Evolutionary conservation across 1,139 yeast genomes (phyloP).

Genomic region (Chernovozyma sophiae-reginae): DNA sequence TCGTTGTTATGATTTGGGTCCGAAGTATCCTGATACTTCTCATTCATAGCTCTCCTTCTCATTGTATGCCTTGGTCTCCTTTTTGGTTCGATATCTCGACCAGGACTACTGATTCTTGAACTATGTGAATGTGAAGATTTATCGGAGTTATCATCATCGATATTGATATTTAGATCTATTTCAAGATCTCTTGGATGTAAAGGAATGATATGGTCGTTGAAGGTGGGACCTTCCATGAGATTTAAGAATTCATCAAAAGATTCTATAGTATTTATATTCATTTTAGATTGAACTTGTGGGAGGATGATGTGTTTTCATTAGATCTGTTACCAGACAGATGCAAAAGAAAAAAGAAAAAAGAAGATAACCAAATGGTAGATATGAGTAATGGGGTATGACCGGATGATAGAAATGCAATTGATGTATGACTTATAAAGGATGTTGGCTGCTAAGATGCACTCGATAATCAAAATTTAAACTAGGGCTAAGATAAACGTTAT

Average conservation of each 20-base stretch:
- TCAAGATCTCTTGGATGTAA: conserved; percentile 5
- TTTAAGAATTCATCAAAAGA: conserved; percentile 31
- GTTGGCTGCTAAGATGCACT: too few relatives aligned
- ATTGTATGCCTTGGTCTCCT: neutral
- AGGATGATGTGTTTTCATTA: too few relatives aligned
- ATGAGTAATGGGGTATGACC: too few relatives aligned
- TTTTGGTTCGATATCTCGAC: conserved; percentile 7
- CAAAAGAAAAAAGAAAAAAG: neutral
- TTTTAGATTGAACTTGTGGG: too few relatives aligned
- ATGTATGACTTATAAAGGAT: too few relatives aligned
- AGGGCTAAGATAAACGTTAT: too few relatives aligned
- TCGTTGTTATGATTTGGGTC: neutral
- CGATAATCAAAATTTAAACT: too few relatives aligned
- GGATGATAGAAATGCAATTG: too few relatives aligned
- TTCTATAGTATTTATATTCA: conserved; percentile 16
- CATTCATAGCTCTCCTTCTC: neutral
- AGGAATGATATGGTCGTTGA: conserved; percentile 1
- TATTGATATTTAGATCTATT: neutral
- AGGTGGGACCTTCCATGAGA: conserved; percentile 16
- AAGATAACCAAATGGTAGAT: too few relatives aligned
- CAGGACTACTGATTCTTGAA: conserved; percentile 8
- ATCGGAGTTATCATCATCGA: neutral
- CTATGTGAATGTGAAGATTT: neutral
- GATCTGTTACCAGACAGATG: neutral
- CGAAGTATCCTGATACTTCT: neutral